Evolutionary conservation across 176 grass and related monocot genomes (phyloP), one percentile per base, ranked within the genome.

Genomic region (Paspalum notatum): DNA sequence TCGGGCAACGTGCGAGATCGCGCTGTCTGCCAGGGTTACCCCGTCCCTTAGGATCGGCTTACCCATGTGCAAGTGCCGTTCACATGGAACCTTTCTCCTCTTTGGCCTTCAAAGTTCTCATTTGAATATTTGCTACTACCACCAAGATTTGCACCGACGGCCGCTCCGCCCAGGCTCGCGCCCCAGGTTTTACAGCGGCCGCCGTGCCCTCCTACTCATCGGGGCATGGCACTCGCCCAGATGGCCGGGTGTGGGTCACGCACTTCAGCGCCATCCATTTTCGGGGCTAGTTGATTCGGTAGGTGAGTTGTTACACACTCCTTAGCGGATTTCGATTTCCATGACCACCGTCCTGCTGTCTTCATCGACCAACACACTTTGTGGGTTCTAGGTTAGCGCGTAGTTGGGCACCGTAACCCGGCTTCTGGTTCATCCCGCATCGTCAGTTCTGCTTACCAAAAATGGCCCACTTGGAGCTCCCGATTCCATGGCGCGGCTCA

Each of bases 11-110:
- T n/a, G n/a, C n/a, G n/a, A n/a, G 32, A 63, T 63, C 60, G 26
- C 60, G 60, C 60, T 38, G 27, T 63, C 60, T 63, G 60, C 38
- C 62, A 38, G 79, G 64, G 64, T 67, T 67, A 67, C 64, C 64
- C 64, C 64, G 39, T 67, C 64, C 66, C 66, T 68, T 68, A 68
- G 66, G 66, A 68, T 68, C 66, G 42, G 84, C 84, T 91, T 91
- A 93, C 87, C 87, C 85, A 90, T 90, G 90, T 90, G 87, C 55
- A 87, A 87, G 88, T 91, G 82, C 74, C 68, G 85, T 90, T 93
- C 91, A 90, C 87, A 90, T 93, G 91, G 87, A 93, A 93, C 91
- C 74, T 90, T 93, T 92, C 90, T 89, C 86, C 90, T 89, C 90
- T 92, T 92, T 75, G 66, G 75, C 83, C 83, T 80, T 86, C 84